These are phyloP conservation scores for Eutypa lata DNA, from an alignment of 2,329 filamentous ascomycete genomes.

Conservation along the genomic window DNA sequence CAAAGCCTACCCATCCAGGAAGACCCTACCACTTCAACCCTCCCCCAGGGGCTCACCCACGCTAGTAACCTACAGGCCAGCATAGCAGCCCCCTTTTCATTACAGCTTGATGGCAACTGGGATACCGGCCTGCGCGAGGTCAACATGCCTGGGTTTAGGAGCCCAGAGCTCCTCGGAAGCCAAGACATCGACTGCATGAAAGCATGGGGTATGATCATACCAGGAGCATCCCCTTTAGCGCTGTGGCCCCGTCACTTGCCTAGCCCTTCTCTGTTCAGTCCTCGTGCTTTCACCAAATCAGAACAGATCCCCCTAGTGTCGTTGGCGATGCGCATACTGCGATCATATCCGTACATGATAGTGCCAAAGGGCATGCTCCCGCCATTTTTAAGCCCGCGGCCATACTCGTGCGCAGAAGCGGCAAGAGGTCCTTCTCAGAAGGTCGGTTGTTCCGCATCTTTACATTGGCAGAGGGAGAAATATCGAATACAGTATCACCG, in stretches of 20 bases:
- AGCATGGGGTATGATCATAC: background rate
- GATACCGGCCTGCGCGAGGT: background rate
- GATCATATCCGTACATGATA: slow-evolving; percentile 13
- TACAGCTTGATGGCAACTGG: background rate
- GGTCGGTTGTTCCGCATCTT: no score
- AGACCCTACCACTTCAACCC: background rate
- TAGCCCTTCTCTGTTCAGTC: slow-evolving; percentile 3
- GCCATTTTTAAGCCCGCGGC: slow-evolving; percentile 8
- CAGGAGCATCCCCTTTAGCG: no score
- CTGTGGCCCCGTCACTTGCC: background rate
- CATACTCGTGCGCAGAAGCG: slow-evolving; percentile 1
- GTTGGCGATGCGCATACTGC: slow-evolving; percentile 9
- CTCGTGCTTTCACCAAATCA: slow-evolving; percentile 2
- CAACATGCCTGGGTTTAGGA: background rate
- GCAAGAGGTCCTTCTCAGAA: no score
- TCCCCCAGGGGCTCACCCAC: background rate
- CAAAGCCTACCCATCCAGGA: background rate
- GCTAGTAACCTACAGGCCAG: background rate
- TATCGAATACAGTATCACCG: no score
- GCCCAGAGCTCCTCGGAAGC: background rate
- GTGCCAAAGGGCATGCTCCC: slow-evolving; percentile 7
- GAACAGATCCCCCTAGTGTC: slow-evolving; percentile 5
- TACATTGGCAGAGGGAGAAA: no score
- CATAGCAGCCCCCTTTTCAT: background rate
- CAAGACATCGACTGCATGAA: background rate